Percentiles rank a stretch among this genome's conserved stretches.
These are phyloP conservation scores for Manihot esculenta DNA, from an alignment of 441 rosid genomes.

Conservation along the genomic window DNA sequence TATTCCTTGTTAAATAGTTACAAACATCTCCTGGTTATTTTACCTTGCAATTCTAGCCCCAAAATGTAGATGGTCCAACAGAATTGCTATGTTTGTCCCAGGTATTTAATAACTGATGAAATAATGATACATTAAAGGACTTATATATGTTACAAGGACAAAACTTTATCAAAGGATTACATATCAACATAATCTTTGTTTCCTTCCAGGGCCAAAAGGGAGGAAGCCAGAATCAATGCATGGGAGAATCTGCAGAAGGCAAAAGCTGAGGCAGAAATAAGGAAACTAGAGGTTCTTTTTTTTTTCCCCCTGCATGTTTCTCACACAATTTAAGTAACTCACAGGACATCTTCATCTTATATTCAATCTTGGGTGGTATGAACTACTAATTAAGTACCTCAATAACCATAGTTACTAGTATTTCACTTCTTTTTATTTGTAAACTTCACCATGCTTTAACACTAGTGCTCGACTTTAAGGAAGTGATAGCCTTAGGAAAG, in stretches of 20 bases:
- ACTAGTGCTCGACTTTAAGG: background rate
- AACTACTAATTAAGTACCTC: background rate
- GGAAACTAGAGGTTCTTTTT: conserved; percentile 78
- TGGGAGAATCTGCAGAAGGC: conserved; percentile 99
- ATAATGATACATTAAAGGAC: background rate
- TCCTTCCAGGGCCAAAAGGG: conserved; percentile 60
- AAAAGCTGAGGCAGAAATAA: conserved; percentile 83
- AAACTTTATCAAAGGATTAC: background rate
- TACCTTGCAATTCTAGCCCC: background rate
- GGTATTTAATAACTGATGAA: background rate
- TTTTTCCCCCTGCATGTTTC: conserved; percentile 15
- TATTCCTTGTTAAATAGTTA: background rate
- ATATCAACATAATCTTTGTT: conserved; percentile 1
- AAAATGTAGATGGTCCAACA: background rate
- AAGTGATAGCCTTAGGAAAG: background rate
- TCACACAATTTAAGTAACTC: background rate
- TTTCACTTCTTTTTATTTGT: conserved; percentile 4
- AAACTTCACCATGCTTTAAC: background rate
- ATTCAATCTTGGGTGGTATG: conserved; percentile 3
- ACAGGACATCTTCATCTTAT: conserved; percentile 13
- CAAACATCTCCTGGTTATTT: background rate
- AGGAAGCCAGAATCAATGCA: conserved; percentile 82
- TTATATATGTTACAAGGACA: background rate
- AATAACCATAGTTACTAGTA: background rate
- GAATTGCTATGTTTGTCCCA: background rate